These are phyloP conservation scores for Geotrichum klebahnii DNA, from an alignment of 1,139 yeast genomes.

Conservation along the genomic window DNA sequence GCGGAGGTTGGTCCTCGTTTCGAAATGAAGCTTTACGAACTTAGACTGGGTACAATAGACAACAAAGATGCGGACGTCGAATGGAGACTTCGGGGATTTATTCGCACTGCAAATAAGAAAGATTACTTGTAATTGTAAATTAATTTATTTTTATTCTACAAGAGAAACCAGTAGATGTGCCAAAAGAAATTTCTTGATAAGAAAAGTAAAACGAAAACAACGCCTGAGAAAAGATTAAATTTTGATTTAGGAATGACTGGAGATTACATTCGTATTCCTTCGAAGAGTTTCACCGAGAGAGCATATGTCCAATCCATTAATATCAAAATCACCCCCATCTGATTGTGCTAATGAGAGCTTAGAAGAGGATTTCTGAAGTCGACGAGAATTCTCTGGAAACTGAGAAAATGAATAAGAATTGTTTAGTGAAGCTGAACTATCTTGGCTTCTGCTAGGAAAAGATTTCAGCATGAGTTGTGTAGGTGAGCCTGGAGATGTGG, in stretches of 20 bases:
- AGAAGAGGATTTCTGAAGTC: not conserved
- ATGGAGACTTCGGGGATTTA: constrained; percentile 91
- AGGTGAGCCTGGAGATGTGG: not conserved
- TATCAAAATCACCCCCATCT: constrained; percentile 24
- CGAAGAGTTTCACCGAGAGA: constrained; percentile 44
- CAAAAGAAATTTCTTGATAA: not conserved
- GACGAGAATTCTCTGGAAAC: not conserved
- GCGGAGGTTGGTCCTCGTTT: constrained; percentile 98
- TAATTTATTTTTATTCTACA: not conserved
- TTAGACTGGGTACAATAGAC: constrained; percentile 84
- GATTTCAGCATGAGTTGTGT: constrained; percentile 3
- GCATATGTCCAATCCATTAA: constrained; percentile 35
- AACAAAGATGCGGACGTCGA: constrained; percentile 97
- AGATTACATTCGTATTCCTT: constrained; percentile 41
- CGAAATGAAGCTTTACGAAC: constrained; percentile 88
- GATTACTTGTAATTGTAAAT: constrained; percentile 54
- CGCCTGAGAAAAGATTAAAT: not conserved
- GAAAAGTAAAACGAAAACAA: not conserved
- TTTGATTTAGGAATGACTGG: constrained; percentile 20
- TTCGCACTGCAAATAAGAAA: constrained; percentile 91
- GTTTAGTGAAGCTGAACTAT: not conserved
- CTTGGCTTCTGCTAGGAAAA: constrained; percentile 4
- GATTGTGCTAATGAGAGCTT: constrained; percentile 4
- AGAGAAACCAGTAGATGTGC: not conserved
- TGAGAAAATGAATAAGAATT: constrained; percentile 1